Evolutionary conservation across 345 rosid species (phyloP).

Genomic region (Euphorbia lathyris): DNA sequence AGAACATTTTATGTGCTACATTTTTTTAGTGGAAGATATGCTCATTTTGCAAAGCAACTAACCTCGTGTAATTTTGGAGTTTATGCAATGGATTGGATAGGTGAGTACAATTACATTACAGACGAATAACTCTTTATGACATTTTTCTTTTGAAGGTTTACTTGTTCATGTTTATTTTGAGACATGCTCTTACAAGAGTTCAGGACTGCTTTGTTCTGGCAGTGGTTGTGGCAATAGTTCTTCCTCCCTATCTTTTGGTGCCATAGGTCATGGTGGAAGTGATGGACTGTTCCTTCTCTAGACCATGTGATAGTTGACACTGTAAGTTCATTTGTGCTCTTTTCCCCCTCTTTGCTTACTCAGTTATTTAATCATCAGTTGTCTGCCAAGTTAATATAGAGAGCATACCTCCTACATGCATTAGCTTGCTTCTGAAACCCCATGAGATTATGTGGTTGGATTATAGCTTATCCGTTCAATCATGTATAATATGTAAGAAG

Average conservation of each 20-base stretch:
- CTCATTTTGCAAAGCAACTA: too few relatives aligned
- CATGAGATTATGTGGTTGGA: too few relatives aligned
- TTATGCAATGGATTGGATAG: too few relatives aligned
- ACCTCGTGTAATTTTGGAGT: too few relatives aligned
- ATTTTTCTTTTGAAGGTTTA: background rate
- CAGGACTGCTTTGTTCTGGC: background rate
- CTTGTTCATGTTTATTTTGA: background rate
- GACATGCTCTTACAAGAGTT: background rate
- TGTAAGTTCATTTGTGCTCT: too few relatives aligned
- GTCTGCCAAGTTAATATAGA: too few relatives aligned
- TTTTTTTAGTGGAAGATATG: too few relatives aligned
- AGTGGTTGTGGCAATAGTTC: conserved; percentile 5
- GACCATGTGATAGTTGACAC: conserved; percentile 88
- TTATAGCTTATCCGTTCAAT: background rate
- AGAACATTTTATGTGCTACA: too few relatives aligned
- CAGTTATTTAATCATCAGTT: too few relatives aligned
- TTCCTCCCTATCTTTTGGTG: background rate
- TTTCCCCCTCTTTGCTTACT: too few relatives aligned
- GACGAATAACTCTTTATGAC: background rate
- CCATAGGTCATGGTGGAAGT: conserved; percentile 98
- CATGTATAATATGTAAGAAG: background rate
- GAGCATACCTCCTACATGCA: too few relatives aligned
- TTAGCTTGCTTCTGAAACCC: too few relatives aligned
- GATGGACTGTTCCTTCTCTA: conserved; percentile 99
- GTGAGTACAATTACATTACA: conserved; percentile 27